These are phyloP conservation scores for Candida mattraensis DNA, from an alignment of 805 yeast species.

Conservation along the genomic window DNA sequence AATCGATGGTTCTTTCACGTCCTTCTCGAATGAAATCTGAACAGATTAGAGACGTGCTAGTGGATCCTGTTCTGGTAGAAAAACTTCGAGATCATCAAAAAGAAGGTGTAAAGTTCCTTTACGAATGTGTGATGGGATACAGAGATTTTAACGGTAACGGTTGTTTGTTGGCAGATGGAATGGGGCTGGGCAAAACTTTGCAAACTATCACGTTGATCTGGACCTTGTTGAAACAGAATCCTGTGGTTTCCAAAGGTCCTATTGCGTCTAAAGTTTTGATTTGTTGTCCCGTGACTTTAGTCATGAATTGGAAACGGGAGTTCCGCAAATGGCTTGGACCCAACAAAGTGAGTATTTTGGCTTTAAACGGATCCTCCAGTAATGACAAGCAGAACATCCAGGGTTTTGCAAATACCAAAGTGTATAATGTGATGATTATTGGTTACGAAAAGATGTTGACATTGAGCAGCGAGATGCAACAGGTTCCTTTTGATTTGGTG, in stretches of 20 bases:
- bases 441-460: slow-evolving; percentile 82
- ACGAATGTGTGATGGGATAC: slow-evolving; percentile 78
- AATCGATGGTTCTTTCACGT: slow-evolving; percentile 39
- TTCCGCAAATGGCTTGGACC: slow-evolving; percentile 84
- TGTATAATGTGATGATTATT: slow-evolving; percentile 78
- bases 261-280: slow-evolving; percentile 62
- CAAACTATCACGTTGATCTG: slow-evolving; percentile 82
- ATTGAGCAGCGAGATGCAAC: slow-evolving; percentile 49
- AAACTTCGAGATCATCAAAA: slow-evolving; percentile 80
- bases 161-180: slow-evolving; percentile 90
- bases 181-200: slow-evolving; percentile 93
- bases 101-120: slow-evolving; percentile 80
- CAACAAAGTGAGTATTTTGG: slow-evolving; percentile 63
- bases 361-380: slow-evolving; percentile 50
- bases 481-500: slow-evolving; percentile 58
- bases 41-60: slow-evolving; percentile 43
- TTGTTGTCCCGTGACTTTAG: slow-evolving; percentile 89
- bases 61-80: slow-evolving; percentile 57
- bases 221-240: slow-evolving; percentile 75
- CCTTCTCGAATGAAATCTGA: slow-evolving; percentile 12
- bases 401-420: slow-evolving; percentile 63
- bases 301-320: slow-evolving; percentile 85
- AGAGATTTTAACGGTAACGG: slow-evolving; percentile 56
- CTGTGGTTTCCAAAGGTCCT: slow-evolving; percentile 38
- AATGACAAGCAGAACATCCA: slow-evolving; percentile 58